Percentiles rank a stretch among this genome's conserved stretches.
Conservation (phyloP, 306 rosid genomes). For the Prinsepia uniflora region DNA sequence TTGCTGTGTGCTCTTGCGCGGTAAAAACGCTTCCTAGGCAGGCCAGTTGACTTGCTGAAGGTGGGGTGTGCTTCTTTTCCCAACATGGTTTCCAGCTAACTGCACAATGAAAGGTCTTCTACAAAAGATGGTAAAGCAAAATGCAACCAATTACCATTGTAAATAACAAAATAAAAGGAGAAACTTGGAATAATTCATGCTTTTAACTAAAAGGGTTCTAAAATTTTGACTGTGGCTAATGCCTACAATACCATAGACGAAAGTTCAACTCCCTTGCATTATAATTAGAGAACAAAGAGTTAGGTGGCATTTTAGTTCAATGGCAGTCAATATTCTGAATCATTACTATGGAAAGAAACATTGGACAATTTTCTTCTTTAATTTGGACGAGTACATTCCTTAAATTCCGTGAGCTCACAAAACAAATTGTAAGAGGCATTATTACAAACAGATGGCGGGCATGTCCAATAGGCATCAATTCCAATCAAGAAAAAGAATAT, state of each 20-base stretch:
- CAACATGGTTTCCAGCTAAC: conserved; percentile 47
- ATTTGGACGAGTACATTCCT: not conserved
- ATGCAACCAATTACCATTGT: conserved; percentile 13
- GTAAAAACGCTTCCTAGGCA: conserved; percentile 95
- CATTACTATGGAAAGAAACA: no score
- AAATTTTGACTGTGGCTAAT: not conserved
- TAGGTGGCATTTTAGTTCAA: no score
- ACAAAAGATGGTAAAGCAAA: not conserved
- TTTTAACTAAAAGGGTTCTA: not conserved
- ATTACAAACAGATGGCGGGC: conserved; percentile 24
- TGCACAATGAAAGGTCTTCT: conserved; percentile 21
- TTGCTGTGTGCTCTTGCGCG: conserved; percentile 97
- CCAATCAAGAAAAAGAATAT: not conserved
- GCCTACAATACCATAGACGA: not conserved
- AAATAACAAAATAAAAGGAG: not conserved
- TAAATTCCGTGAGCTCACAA: not conserved
- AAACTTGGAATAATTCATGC: not conserved
- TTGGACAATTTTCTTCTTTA: not conserved
- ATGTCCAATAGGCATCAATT: not conserved
- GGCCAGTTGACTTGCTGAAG: conserved; percentile 73
- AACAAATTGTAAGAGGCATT: conserved; percentile 11
- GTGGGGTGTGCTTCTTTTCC: conserved; percentile 53
- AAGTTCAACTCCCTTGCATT: not conserved
- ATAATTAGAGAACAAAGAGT: not conserved
- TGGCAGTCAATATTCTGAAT: no score